Evolutionary conservation across 352 stramenopile species (phyloP), one percentile per base, ranked within the genome.

Genomic region (Phytophthora hybrid): DNA sequence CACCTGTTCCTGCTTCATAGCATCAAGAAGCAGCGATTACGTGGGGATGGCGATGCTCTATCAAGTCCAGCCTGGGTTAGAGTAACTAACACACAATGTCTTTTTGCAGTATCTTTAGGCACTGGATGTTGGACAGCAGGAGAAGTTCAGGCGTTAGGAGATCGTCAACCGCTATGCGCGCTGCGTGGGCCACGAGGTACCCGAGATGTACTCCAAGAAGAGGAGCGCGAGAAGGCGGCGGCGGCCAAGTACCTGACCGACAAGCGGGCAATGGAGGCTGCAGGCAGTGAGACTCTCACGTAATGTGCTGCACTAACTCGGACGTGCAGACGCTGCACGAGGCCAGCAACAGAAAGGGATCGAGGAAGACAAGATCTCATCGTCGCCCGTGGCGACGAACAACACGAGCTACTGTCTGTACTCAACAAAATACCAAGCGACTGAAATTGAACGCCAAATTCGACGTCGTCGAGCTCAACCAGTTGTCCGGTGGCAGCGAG

Each of bases 141-240:
- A 83, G 60, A 91, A 88, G 59, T 75, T 96, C 14, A 76, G 81
- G 44, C 73, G 83, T 2, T 62, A 92, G 26, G 88, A 94, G 47
- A 91, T 96, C 47, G 87, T 96, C 52, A 80, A 93, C 65, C 85
- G 83, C 18, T 94, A 88, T n/a, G 89, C 88, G 23, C 79, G 83
- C 55, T 87, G 86, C 64, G 89, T 96, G 13, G 89, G 89, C 31
- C 84, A 95, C 3, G 71, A 82, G n/a, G 79, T 95, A 52, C 88
- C 89, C 0, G 86, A 96, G 58, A 89, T 84, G 76, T 94, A 92
- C 77, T 81, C 71, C 6, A 86, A 93, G 26, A 87, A 92, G 75
- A 81, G 41, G 74, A 80, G 34, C 63, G 63, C 21, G 79, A 81
- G 61, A 67, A 79, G 32, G 74, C 72, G 14, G 80, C 79, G 7